These are phyloP conservation scores for Lactifluus volemus DNA, from an alignment of 768 basidiomycete genomes.

Conservation along the genomic window DNA sequence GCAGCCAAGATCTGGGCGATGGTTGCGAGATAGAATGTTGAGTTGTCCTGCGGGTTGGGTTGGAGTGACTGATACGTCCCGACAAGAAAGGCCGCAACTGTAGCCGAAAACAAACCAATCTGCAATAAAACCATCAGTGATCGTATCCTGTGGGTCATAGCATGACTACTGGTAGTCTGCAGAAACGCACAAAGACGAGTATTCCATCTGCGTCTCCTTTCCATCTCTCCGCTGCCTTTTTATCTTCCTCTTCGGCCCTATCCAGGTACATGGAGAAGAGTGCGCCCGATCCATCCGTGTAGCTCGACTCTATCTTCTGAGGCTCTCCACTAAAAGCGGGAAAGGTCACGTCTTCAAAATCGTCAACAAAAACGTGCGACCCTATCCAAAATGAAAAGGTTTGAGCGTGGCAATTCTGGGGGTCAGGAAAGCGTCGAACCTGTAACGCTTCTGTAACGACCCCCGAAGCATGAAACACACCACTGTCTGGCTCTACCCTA, in stretches of 20 bases:
- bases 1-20: constrained; percentile 1
- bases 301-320: background rate
- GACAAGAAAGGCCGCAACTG: constrained; percentile 7
- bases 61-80: constrained; percentile 11
- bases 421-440: background rate
- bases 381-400: background rate
- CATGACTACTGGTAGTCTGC: constrained; percentile 38
- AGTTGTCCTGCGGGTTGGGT: constrained; percentile 3
- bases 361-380: background rate
- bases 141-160: background rate
- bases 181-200: constrained; percentile 22
- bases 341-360: background rate
- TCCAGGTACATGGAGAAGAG: constrained; percentile 14
- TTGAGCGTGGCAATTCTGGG: background rate
- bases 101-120: constrained; percentile 15
- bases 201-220: constrained; percentile 16
- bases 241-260: constrained; percentile 13
- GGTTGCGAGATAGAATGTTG: constrained; percentile 8
- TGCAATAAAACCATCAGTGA: background rate
- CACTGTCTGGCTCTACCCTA: background rate
- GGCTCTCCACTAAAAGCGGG: background rate
- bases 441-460: background rate
- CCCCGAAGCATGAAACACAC: background rate
- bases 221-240: constrained; percentile 6
- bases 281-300: constrained; percentile 8